Evolutionary conservation across 2,329 filamentous ascomycete species (phyloP), one percentile per base, ranked within the genome.

Genomic region (Fusarium chaquense): DNA sequence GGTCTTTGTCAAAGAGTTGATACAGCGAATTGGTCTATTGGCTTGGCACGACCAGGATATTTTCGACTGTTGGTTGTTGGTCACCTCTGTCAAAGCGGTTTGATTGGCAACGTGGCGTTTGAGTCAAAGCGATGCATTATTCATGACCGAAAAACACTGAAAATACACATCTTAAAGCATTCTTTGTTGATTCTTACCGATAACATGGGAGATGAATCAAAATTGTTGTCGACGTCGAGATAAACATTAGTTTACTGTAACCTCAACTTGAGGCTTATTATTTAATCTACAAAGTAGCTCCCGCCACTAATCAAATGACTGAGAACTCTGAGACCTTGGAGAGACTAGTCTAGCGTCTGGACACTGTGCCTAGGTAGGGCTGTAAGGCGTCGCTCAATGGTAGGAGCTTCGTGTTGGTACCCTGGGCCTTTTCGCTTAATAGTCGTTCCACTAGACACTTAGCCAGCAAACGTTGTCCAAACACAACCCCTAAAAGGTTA

Each of bases 101-200:
- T 40, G 11, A 16, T 24, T 41, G n/a, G 13, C 20, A 18, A 0
- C 15, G 4, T 41, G 20, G 7, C 38, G 38, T 41, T 41, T 41
- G 12, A 10, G 13, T 5, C 13, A 24, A 41, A 24, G 20, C 4
- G 4, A 5, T 10, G 4, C 38, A 24, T 24, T 20, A 41, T 4
- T 41, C 2, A 5, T 15, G 8, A 20, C 3, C 36, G n/a, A 38
- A 38, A 7, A 7, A 12, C 12, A 20, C 36, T 5, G n/a, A n/a
- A 11, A 20, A 2, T 2, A 38, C 7, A 4, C 12, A 0, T 9
- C 2, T 1, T 16, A 8, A 41, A 24, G 12, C 2, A 24, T 15
- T 22, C 1, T 38, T 0, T 12, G n/a, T 20, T 20, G 4, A 20
- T 38, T 36, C 4, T 18, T 10, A 35, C 16, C 16, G 8, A 35